Base-by-base conservation (phyloP, 1,284 basidiomycete genomes). In the Coniferiporia sulphurascens region DNA sequence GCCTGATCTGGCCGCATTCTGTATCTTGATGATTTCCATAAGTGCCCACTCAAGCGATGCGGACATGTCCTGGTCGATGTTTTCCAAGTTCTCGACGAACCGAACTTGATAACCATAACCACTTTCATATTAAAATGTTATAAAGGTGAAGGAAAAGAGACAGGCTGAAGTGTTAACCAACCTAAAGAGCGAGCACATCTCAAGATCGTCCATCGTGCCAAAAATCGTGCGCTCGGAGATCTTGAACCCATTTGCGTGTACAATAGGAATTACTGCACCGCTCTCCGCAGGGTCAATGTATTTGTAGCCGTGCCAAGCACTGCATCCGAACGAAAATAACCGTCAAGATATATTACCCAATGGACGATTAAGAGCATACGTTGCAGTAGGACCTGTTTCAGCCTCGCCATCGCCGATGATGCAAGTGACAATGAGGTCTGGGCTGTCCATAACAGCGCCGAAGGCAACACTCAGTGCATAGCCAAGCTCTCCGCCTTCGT, bases 281-380 rank as follows among this genome's bases (percentile, higher is more conserved):
- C 86, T 89, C 72, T 93, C 91, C n/a, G 81, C 82, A n/a, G 93
- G 92, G 69, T 95, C 91, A 68, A 95, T 83, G 71, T 88, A 96
- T 76, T 91, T 95, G 82, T 82, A 88, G 1, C 80, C 86, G 68
- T 93, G 89, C 89, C 90, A 93, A 0, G 89, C 88, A 6, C 79
- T 77, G 32, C 44, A 55, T 19, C 12, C 38, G 38, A 8, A 41
- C 9, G 38, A 10, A 41, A 41, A 41, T 2, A 8, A 2, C 27
- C 5, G 27, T 27, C 15, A 41, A 41, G 7, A 41, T 10, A 60
- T 50, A 27, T 44, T 6, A 41, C 22, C 21, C 22, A 60, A 36
- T n/a, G 19, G 41, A 1, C 19, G 15, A 15, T 41, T 12, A 15
- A 41, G 15, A 15, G 68, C 71, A 44, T 48, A 74, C 64, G 87